Percentiles rank a stretch among this genome's conserved stretches.
phyloP scores from a whole-genome alignment of 1,139 yeast species.

The Yarrowia galli region DNA sequence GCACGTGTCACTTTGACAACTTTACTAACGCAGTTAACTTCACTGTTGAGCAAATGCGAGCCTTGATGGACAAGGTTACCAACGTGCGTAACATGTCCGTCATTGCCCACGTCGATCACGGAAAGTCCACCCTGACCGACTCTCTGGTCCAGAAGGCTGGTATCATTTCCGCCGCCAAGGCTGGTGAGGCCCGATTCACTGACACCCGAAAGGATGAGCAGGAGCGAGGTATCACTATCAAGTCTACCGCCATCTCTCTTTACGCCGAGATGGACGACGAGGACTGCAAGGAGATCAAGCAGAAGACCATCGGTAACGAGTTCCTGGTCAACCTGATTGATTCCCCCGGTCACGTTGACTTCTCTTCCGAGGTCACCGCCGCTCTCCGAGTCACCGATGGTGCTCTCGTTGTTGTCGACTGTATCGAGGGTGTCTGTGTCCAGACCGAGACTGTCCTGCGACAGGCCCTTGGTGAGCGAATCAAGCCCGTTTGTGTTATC shows the following conservation, averaged over 20 bases:
- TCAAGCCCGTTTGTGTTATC: conserved; percentile 97
- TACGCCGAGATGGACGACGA: conserved; percentile 90
- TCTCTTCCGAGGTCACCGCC: conserved; percentile 99
- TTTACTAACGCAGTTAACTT: conserved; percentile 47
- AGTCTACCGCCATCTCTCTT: conserved; percentile 98
- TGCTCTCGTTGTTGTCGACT: conserved; percentile 99
- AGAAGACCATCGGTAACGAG: conserved; percentile 92
- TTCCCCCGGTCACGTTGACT: conserved; percentile 99
- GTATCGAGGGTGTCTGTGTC: conserved; percentile 99
- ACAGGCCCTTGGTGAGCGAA: conserved; percentile 99
- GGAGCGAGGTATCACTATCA: conserved; percentile 99
- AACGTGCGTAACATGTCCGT: conserved; percentile 99
- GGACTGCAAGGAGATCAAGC: conserved; percentile 93
- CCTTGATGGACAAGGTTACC: conserved; percentile 98
- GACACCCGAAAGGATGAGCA: conserved; percentile 99
- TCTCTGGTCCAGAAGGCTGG: conserved; percentile 99
- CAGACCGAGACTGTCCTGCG: conserved; percentile 99
- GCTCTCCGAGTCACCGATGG: conserved; percentile 99
- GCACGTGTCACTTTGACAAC: too few species aligned
- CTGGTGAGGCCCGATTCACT: conserved; percentile 99
- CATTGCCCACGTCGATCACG: conserved; percentile 99
- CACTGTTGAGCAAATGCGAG: conserved; percentile 82
- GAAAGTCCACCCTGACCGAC: conserved; percentile 99
- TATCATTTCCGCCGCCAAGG: conserved; percentile 99
- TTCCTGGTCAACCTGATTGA: conserved; percentile 98